Evolutionary conservation across 345 rosid species (phyloP).

Genomic region (Lepidium aucheri): DNA sequence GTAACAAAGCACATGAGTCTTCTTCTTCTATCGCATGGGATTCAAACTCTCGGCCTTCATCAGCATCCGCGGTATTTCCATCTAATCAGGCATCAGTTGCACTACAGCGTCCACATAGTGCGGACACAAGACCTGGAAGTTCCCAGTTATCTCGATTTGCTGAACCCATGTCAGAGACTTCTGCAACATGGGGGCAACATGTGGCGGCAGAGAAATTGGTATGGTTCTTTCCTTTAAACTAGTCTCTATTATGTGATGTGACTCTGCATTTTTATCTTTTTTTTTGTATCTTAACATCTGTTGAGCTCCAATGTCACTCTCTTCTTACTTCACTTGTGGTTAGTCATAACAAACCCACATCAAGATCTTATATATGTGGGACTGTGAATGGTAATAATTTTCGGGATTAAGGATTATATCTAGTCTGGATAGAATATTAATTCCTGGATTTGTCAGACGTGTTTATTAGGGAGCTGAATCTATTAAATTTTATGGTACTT

Average conservation of each 20-base stretch:
- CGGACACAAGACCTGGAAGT: constrained; percentile 98
- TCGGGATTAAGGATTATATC: not conserved
- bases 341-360: not conserved
- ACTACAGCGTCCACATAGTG: constrained; percentile 88
- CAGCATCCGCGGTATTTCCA: constrained; percentile 81
- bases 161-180: constrained; percentile 59
- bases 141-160: constrained; percentile 98
- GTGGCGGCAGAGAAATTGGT: constrained; percentile 62
- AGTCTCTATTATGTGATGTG: not conserved
- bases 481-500: not conserved
- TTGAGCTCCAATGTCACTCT: not conserved
- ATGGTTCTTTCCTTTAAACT: constrained; percentile 16
- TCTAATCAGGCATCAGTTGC: constrained; percentile 60
- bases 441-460: not conserved
- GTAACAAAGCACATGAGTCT: constrained; percentile 69
- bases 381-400: not conserved
- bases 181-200: constrained; percentile 49
- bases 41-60: constrained; percentile 86
- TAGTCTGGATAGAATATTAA: not conserved
- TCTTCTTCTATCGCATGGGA: constrained; percentile 51
- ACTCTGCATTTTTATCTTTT: not conserved
- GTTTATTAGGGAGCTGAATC: not conserved
- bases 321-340: not conserved
- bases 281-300: not conserved
- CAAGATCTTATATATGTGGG: not conserved